Evolutionary conservation across 2,329 filamentous ascomycete genomes (phyloP), one percentile per base, ranked within the genome.

Genomic region (Herpotrichia juniperi): DNA sequence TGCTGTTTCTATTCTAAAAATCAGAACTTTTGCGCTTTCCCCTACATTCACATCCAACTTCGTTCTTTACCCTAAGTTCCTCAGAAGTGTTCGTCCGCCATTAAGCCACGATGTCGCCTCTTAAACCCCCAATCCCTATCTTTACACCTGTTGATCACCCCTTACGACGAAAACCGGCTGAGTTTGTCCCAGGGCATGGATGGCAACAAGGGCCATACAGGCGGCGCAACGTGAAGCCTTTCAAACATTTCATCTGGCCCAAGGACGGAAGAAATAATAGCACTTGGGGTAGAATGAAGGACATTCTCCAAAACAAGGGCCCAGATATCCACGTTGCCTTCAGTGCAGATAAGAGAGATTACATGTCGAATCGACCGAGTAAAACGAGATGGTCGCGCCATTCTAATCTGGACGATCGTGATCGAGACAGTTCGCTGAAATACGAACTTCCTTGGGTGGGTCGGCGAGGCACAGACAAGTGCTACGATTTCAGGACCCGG

Each of bases 301-400:
- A 81, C 47, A 70, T 75, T 16, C 31, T 79, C 21, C 64, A 60
- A 2, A 66, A 69, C 45, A 67, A 74, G 51, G 79, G 79, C 3
- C 74, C 78, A 1, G 78, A 80, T 48, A 76, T 80, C 31, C 77
- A 75, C 55, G 61, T 80, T n/a, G 63, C 72, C 2, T 69, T 71
- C 34, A 72, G 64, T 44, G 72, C 72, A 22, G 69, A 75, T 47
- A 71, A 64, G 49, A 61, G 62, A 21, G 74, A 74, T 26, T 64
- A 74, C 48, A 67, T 73, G 56, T 53, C 66, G 34, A 72, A 77
- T 48, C 64, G 73, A 44, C 77, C 74, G 28, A 60, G 61, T 16
- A 62, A 65, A 26, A 58, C 61, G 5, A 66, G 69, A 46, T 79
- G 77, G 78, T 54, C 65, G 9, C 53, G 62, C 4, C 73, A 74